phyloP scores from a whole-genome alignment of 192 early-diverging fungal genomes.

The Radiomyces spectabilis region DNA sequence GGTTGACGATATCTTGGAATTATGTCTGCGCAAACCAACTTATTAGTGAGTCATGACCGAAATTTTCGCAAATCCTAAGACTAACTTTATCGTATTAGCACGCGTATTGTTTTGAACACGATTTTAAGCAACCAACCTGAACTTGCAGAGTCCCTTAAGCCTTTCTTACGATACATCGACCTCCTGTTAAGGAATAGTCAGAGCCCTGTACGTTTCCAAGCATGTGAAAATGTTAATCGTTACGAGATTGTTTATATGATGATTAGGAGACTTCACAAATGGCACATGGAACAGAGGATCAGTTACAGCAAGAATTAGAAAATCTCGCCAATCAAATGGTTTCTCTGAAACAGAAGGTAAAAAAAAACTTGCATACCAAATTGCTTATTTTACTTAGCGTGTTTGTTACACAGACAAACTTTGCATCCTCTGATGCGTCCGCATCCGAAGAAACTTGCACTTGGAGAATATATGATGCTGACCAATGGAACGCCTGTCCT shows the following conservation, averaged over 20 bases:
- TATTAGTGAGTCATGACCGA: conserved; percentile 31
- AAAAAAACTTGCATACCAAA: background rate
- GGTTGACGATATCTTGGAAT: conserved; percentile 49
- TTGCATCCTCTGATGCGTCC: background rate
- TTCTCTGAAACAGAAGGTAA: background rate
- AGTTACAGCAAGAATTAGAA: background rate
- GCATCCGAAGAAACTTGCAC: background rate
- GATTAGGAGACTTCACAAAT: background rate
- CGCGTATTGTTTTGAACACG: conserved; percentile 19
- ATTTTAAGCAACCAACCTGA: conserved; percentile 10
- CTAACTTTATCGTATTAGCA: conserved; percentile 9
- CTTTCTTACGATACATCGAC: conserved; percentile 31
- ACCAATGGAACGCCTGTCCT: conserved; percentile 28
- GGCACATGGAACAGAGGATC: background rate
- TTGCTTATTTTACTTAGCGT: background rate
- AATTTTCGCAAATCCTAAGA: background rate
- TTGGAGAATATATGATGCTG: conserved; percentile 20
- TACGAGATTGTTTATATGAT: background rate
- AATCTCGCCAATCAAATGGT: background rate
- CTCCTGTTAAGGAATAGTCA: conserved; percentile 18
- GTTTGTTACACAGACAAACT: background rate
- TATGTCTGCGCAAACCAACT: conserved; percentile 50
- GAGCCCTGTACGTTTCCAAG: too few relatives aligned
- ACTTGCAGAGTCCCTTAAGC: conserved; percentile 6
- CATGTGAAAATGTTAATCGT: too few relatives aligned